phyloP scores from a whole-genome alignment of 2,329 filamentous ascomycete species.

The Sporothrix dimorphospora region DNA sequence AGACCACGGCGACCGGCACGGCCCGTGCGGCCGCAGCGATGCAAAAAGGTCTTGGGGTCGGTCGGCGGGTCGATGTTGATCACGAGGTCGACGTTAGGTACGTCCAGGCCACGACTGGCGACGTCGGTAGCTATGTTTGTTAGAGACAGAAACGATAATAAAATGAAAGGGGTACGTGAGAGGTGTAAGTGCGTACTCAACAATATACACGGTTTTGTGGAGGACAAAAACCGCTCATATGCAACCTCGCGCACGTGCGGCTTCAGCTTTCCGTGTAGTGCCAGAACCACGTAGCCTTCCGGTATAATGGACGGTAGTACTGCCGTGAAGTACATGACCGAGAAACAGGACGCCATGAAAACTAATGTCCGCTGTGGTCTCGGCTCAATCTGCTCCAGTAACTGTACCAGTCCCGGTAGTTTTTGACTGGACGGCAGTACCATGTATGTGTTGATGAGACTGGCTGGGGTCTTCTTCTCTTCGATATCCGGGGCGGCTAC shows the following conservation, averaged over 20 bases:
- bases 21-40: constrained; percentile 87
- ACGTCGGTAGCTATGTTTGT: constrained; percentile 67
- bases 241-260: constrained; percentile 87
- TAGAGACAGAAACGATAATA: background rate
- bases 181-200: too few relatives aligned
- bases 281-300: constrained; percentile 68
- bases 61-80: constrained; percentile 82
- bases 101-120: constrained; percentile 86
- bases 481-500: constrained; percentile 64
- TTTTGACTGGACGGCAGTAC: constrained; percentile 77
- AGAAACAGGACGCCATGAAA: constrained; percentile 91
- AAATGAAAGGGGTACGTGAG: too few relatives aligned
- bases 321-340: constrained; percentile 91
- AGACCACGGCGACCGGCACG: constrained; percentile 85
- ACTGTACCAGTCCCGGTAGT: constrained; percentile 70
- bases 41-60: constrained; percentile 93
- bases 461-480: constrained; percentile 87
- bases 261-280: constrained; percentile 89
- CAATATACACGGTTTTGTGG: constrained; percentile 75
- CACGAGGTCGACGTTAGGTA: constrained; percentile 88
- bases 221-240: constrained; percentile 76
- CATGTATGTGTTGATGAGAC: constrained; percentile 88
- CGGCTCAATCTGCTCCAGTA: constrained; percentile 71
- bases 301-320: constrained; percentile 75
- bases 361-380: constrained; percentile 83